Conservation (phyloP, 1,284 basidiomycete genomes). For the Dichomitus squalens region DNA sequence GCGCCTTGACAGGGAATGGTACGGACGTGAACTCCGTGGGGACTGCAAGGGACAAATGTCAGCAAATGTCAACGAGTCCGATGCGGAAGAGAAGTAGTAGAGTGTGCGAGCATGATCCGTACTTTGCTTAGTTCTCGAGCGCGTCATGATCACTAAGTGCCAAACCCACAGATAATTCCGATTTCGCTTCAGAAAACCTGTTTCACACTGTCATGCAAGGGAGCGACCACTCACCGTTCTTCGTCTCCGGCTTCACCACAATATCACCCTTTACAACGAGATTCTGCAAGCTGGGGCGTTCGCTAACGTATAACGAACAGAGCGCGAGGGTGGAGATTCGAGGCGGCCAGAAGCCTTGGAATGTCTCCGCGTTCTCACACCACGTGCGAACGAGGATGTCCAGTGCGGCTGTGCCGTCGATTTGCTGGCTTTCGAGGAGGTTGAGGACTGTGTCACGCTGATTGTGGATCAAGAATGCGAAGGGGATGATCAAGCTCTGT, state of each 20-base stretch:
- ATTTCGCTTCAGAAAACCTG: conserved; percentile 13
- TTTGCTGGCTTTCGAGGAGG: conserved; percentile 67
- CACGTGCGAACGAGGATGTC: conserved; percentile 86
- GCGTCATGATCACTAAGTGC: conserved; percentile 87
- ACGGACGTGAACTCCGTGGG: conserved; percentile 87
- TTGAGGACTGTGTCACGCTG: conserved; percentile 78
- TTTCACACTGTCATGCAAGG: conserved; percentile 15
- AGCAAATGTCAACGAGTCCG: not conserved
- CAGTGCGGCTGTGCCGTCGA: conserved; percentile 65
- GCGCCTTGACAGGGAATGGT: conserved; percentile 87
- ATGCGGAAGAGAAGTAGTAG: conserved; percentile 7
- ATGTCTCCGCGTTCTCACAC: conserved; percentile 92
- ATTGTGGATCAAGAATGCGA: conserved; percentile 86
- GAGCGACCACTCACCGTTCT: conserved; percentile 62
- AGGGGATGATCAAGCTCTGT: conserved; percentile 87
- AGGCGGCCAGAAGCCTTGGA: conserved; percentile 93
- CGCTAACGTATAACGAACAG: conserved; percentile 72
- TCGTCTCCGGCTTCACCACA: conserved; percentile 78
- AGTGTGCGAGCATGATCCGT: conserved; percentile 34
- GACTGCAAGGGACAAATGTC: conserved; percentile 43
- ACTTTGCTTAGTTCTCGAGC: conserved; percentile 88
- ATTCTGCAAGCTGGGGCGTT: conserved; percentile 59
- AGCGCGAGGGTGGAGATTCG: conserved; percentile 85
- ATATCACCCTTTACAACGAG: conserved; percentile 92
- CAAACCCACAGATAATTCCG: conserved; percentile 12